Evolutionary conservation across 2,329 filamentous ascomycete genomes (phyloP).

Genomic region (Microcyclospora tardicrescens): DNA sequence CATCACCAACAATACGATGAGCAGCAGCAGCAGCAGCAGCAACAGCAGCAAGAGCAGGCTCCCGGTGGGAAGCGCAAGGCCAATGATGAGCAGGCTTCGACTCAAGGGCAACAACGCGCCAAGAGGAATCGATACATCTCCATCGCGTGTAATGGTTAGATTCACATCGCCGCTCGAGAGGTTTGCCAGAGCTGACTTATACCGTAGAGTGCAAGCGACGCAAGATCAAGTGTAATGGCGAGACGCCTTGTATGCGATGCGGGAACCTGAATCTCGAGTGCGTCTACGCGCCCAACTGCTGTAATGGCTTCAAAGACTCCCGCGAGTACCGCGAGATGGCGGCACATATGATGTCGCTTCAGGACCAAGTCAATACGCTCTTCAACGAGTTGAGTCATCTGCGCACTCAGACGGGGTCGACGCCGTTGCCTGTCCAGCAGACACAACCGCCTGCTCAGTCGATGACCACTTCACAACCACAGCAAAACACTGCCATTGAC

Average conservation of each 20-base stretch:
- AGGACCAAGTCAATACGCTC: constrained; percentile 72
- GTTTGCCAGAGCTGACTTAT: not conserved
- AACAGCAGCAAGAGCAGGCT: constrained; percentile 6
- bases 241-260: constrained; percentile 52
- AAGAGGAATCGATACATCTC: constrained; percentile 57
- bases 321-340: constrained; percentile 82
- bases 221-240: constrained; percentile 57
- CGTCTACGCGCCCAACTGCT: constrained; percentile 54
- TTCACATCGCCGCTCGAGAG: constrained; percentile 17
- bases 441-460: constrained; percentile 2
- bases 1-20: constrained; percentile 8
- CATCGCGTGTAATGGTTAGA: constrained; percentile 43
- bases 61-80: constrained; percentile 29
- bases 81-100: constrained; percentile 25
- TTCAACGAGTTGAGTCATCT: constrained; percentile 59
- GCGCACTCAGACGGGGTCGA: constrained; percentile 34
- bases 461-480: constrained; percentile 2
- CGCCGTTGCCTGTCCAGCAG: constrained; percentile 6
- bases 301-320: constrained; percentile 79
- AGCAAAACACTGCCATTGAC: constrained; percentile 21
- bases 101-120: constrained; percentile 36
- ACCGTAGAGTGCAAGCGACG: constrained; percentile 46
- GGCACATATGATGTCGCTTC: constrained; percentile 57
- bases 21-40: constrained; percentile 4
- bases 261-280: constrained; percentile 52